These are phyloP conservation scores for Tulasnella calospora DNA, from an alignment of 768 basidiomycete genomes.

Conservation along the genomic window DNA sequence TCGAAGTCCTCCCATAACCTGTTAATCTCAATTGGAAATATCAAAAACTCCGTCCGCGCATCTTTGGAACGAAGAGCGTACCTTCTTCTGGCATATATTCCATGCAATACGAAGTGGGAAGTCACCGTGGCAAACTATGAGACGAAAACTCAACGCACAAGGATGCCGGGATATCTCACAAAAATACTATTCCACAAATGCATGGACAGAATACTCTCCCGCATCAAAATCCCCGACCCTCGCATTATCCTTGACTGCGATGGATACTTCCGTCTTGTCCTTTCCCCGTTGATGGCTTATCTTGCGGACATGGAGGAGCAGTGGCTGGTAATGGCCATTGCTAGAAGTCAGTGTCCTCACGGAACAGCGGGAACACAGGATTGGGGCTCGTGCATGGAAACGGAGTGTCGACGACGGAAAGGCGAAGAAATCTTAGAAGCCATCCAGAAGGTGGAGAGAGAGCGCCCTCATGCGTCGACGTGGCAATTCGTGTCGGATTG, in stretches of 20 bases:
- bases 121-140: slow-evolving; percentile 35
- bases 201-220: slow-evolving; percentile 37
- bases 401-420: no score
- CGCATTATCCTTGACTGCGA: slow-evolving; percentile 40
- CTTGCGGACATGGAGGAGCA: slow-evolving; percentile 23
- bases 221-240: slow-evolving; percentile 34
- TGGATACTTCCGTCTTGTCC: slow-evolving; percentile 34
- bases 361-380: background rate
- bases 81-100: slow-evolving; percentile 42
- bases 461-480: slow-evolving; percentile 44
- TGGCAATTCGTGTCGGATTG: slow-evolving; percentile 32
- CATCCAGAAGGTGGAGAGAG: slow-evolving; percentile 18
- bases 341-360: slow-evolving; percentile 23
- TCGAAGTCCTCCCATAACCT: slow-evolving; percentile 46
- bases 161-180: slow-evolving; percentile 8
- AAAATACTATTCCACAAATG: slow-evolving; percentile 41
- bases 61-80: slow-evolving; percentile 38
- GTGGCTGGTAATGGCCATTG: slow-evolving; percentile 17
- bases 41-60: slow-evolving; percentile 40
- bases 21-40: slow-evolving; percentile 44
- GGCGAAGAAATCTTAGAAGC: background rate
- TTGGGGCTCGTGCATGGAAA: background rate
- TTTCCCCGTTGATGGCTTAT: slow-evolving; percentile 41
- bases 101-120: slow-evolving; percentile 32
- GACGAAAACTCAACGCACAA: slow-evolving; percentile 19